Percentiles rank a stretch among this genome's conserved stretches.
phyloP scores from a whole-genome alignment of 83 land plant species.

The Picea abies region DNA sequence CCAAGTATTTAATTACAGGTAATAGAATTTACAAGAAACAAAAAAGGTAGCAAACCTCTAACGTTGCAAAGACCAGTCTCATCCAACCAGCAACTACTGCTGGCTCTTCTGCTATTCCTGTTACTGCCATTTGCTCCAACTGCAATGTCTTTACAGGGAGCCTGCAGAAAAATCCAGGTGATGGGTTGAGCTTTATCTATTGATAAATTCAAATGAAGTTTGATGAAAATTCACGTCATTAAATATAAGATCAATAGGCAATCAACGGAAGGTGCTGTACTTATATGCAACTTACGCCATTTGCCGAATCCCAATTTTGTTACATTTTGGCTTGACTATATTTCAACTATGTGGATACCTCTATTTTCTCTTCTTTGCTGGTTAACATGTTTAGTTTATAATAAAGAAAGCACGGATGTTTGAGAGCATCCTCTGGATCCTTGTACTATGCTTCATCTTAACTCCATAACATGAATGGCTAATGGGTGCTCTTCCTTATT shows the following conservation, averaged over 20 bases:
- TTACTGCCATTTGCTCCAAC: conserved; percentile 88
- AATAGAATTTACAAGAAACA: not conserved
- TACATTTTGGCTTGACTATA: not conserved
- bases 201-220: not conserved
- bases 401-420: not conserved
- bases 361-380: not conserved
- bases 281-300: not conserved
- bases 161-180: conserved; percentile 44
- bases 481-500: not conserved
- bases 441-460: too few species aligned
- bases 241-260: not conserved
- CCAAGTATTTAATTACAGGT: not conserved
- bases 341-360: not conserved
- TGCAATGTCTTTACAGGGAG: conserved; percentile 91
- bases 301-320: not conserved
- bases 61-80: conserved; percentile 86
- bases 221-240: too few species aligned
- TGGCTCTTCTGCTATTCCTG: conserved; percentile 87
- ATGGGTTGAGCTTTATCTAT: not conserved
- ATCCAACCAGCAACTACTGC: conserved; percentile 88
- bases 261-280: not conserved
- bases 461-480: too few species aligned
- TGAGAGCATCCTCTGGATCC: not conserved
- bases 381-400: not conserved
- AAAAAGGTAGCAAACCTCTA: conserved; percentile 59